phyloP scores from a whole-genome alignment of 2,329 filamentous ascomycete species.

The Ascochyta rabiei region DNA sequence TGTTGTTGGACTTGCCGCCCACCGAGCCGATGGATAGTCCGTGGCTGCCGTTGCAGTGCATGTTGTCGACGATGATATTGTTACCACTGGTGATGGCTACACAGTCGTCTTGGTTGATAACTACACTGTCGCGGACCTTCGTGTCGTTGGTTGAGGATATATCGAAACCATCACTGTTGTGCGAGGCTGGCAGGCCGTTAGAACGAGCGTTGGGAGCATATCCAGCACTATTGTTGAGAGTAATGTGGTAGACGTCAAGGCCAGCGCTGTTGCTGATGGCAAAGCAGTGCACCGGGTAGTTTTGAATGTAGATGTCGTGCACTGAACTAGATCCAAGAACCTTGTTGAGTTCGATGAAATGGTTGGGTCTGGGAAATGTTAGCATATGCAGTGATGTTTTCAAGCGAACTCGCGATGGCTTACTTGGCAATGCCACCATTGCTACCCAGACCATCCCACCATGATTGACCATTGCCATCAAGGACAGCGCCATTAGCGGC shows the following conservation, averaged over 20 bases:
- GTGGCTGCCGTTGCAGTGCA: constrained; percentile 59
- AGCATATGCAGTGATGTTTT: constrained; percentile 12
- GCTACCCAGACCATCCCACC: constrained; percentile 57
- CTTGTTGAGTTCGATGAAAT: constrained; percentile 36
- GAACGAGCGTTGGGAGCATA: constrained; percentile 42
- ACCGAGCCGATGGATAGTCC: constrained; percentile 66
- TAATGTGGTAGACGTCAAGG: constrained; percentile 57
- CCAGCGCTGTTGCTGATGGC: constrained; percentile 51
- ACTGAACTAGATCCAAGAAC: constrained; percentile 65
- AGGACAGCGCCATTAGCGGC: constrained; percentile 62
- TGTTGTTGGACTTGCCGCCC: constrained; percentile 61
- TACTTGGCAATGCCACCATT: constrained; percentile 53
- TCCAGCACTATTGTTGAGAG: constrained; percentile 65
- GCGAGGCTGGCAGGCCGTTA: constrained; percentile 7
- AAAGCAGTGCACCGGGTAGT: constrained; percentile 62
- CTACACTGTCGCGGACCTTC: constrained; percentile 58
- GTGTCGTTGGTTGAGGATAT: constrained; percentile 62
- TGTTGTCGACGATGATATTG: constrained; percentile 45
- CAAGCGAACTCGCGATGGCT: not conserved
- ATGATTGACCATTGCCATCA: constrained; percentile 52
- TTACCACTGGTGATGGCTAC: constrained; percentile 62
- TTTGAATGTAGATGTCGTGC: constrained; percentile 57
- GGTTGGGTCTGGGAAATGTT: constrained; percentile 2
- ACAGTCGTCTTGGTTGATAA: constrained; percentile 67
- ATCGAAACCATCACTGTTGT: constrained; percentile 15